Percentiles rank a stretch among this genome's conserved stretches.
Conservation (phyloP, 1,139 yeast genomes). For the Cylindricascospora bacillispora region DNA sequence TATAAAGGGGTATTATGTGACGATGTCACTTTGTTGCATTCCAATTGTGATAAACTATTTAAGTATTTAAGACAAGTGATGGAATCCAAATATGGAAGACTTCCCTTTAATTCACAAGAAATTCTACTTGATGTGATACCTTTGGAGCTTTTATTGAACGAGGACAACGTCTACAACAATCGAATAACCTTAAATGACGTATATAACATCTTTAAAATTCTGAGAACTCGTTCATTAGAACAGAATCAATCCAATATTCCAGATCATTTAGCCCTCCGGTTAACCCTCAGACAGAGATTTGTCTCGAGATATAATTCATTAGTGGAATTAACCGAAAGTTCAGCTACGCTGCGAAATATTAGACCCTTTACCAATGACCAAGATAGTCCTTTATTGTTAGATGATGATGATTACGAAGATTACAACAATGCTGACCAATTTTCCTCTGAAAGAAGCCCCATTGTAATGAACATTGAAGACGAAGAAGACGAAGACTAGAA, state of each 20-base stretch:
- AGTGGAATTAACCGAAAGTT: constrained; percentile 24
- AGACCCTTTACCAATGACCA: constrained; percentile 23
- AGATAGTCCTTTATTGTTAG: constrained; percentile 22
- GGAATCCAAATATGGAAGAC: constrained; percentile 14
- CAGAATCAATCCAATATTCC: constrained; percentile 16
- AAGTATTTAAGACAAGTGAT: too few species aligned
- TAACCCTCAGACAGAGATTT: constrained; percentile 20
- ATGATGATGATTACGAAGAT: constrained; percentile 11
- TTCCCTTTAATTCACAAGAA: constrained; percentile 20
- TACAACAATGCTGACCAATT: constrained; percentile 5
- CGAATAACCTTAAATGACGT: constrained; percentile 23
- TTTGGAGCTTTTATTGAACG: constrained; percentile 21
- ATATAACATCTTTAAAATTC: constrained; percentile 20
- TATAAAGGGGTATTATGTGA: too few species aligned
- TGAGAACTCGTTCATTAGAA: constrained; percentile 17
- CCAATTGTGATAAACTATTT: too few species aligned
- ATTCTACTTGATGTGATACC: constrained; percentile 16
- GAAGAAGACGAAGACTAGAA: constrained; percentile 3
- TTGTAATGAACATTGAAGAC: constrained; percentile 14
- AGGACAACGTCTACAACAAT: constrained; percentile 24
- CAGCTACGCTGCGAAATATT: constrained; percentile 21
- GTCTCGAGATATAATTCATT: constrained; percentile 24
- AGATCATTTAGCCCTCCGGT: constrained; percentile 9
- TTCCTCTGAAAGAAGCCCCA: too few species aligned
- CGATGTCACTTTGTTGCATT: too few species aligned